Conservation (phyloP, 164 flowering plant genomes). For the Stephania yunnanensis region DNA sequence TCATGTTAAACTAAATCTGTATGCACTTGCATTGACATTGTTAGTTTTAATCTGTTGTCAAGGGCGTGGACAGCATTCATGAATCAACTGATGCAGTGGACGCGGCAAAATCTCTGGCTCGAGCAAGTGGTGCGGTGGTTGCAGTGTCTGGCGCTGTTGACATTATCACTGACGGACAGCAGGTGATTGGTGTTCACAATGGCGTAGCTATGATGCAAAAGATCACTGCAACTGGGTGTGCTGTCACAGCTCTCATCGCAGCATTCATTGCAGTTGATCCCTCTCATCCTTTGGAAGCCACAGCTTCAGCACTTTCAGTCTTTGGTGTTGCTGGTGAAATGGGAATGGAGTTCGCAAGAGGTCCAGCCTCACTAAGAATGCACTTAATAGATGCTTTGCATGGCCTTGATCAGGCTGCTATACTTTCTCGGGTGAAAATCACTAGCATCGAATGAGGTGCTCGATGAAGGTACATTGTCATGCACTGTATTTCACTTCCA, state of each 20-base stretch:
- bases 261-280: conserved; percentile 78
- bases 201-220: conserved; percentile 82
- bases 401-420: conserved; percentile 51
- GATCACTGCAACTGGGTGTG: conserved; percentile 87
- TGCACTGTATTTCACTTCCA: background rate
- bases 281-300: conserved; percentile 60
- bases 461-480: background rate
- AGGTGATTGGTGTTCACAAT: conserved; percentile 59
- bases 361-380: conserved; percentile 85
- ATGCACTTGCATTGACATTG: background rate
- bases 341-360: conserved; percentile 68
- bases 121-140: conserved; percentile 50
- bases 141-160: conserved; percentile 92
- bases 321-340: conserved; percentile 84
- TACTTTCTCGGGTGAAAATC: conserved; percentile 41
- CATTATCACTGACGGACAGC: conserved; percentile 66
- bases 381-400: conserved; percentile 79
- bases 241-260: conserved; percentile 86
- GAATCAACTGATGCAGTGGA: conserved; percentile 72
- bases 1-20: background rate
- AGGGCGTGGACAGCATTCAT: conserved; percentile 86
- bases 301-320: conserved; percentile 70
- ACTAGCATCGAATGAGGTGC: conserved; percentile 10
- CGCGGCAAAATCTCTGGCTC: conserved; percentile 74
- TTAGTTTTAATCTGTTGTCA: conserved; percentile 1